Conservation (phyloP, 345 rosid species). For the Clarkia xantiana region DNA sequence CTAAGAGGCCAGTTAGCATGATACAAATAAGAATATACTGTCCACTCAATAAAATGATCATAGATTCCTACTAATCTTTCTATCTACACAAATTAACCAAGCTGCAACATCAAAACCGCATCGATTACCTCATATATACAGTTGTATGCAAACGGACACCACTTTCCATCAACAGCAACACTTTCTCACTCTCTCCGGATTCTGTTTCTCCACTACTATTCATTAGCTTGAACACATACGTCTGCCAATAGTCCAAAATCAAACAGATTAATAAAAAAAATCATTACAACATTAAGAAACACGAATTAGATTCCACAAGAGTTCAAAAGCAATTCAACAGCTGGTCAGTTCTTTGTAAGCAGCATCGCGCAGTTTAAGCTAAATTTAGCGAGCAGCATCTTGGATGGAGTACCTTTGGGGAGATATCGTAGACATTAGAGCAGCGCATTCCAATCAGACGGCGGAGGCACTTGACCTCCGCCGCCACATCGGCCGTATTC, state of each 20-base stretch:
- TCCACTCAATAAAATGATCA: no score
- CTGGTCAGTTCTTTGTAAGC: no score
- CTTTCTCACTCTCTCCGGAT: constrained; percentile 97
- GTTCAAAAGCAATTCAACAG: no score
- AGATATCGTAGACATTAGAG: constrained; percentile 92
- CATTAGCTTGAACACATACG: constrained; percentile 90
- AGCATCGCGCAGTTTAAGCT: no score
- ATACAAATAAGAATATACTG: no score
- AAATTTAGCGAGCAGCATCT: no score
- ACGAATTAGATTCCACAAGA: no score
- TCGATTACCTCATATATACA: constrained; percentile 55
- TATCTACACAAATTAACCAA: no score
- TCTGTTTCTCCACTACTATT: constrained; percentile 93
- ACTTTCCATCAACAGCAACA: constrained; percentile 80
- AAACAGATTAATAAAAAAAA: background rate
- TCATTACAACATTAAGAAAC: background rate
- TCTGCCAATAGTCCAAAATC: constrained; percentile 24
- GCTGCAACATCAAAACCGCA: no score
- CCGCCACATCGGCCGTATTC: constrained; percentile 99
- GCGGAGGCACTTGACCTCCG: constrained; percentile 87
- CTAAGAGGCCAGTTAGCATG: no score
- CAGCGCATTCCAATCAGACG: constrained; percentile 90
- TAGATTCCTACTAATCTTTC: no score
- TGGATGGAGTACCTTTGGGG: constrained; percentile 52
- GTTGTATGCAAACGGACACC: constrained; percentile 91